Evolutionary conservation across 225 moss, liverwort and hornwort species (phyloP).

Genomic region (Asterella californica): DNA sequence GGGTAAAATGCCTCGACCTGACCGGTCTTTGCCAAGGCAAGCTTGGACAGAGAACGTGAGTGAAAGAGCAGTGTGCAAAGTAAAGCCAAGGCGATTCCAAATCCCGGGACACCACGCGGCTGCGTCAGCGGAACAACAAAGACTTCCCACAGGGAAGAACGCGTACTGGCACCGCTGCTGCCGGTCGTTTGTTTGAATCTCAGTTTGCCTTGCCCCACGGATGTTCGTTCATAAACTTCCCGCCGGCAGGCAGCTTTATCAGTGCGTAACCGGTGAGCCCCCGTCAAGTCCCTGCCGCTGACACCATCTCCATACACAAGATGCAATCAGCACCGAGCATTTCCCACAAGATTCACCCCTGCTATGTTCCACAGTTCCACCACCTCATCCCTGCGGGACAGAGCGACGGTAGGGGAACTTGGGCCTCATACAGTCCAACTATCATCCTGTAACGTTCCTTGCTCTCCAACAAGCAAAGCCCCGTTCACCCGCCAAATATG

Average conservation of each 20-base stretch:
- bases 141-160: neutral
- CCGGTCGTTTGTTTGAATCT: slow-evolving; percentile 11
- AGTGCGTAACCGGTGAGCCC: neutral
- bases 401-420: no score
- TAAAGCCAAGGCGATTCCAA: neutral
- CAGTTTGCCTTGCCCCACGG: neutral
- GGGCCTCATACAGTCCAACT: no score
- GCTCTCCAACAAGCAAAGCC: neutral
- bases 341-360: neutral
- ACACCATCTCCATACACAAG: neutral
- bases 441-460: neutral
- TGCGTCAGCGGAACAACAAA: slow-evolving; percentile 14
- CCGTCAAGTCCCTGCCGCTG: neutral
- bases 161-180: slow-evolving; percentile 1
- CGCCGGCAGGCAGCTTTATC: slow-evolving; percentile 12
- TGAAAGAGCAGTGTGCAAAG: neutral
- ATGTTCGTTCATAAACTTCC: neutral
- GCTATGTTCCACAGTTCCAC: neutral
- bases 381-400: neutral
- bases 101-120: slow-evolving; percentile 16
- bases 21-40: neutral
- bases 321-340: no score
- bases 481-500: slow-evolving; percentile 15
- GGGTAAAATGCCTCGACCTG: neutral
- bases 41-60: neutral